A percentile compares a stretch with the other conserved stretches of the same genome.
Evolutionary conservation across 768 basidiomycete species (phyloP).

Genomic region (Nidularia sp.): DNA sequence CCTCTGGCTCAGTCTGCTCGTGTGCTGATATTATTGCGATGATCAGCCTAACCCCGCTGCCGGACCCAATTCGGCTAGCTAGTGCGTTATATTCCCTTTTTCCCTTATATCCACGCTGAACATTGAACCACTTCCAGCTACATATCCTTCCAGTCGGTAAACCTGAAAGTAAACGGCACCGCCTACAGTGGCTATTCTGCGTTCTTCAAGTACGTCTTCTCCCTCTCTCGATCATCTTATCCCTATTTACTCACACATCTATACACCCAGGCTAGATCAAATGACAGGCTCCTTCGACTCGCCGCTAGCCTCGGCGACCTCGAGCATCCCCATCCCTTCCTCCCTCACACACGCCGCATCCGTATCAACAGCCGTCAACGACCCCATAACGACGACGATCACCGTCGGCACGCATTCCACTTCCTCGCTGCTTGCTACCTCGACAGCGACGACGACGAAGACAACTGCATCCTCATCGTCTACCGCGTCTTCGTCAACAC

Average conservation of each 20-base stretch:
- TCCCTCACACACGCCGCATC: conserved; percentile 30
- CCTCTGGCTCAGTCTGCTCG: background rate
- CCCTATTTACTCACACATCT: background rate
- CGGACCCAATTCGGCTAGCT: conserved; percentile 52
- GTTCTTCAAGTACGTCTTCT: conserved; percentile 45
- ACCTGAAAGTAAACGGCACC: conserved; percentile 18
- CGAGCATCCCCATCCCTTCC: conserved; percentile 33
- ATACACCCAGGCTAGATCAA: conserved; percentile 38
- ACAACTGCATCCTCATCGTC: background rate
- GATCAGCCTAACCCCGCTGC: conserved; percentile 49
- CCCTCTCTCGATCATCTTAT: too few relatives aligned
- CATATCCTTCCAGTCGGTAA: conserved; percentile 48
- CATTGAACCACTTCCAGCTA: conserved; percentile 38
- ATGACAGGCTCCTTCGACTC: conserved; percentile 59
- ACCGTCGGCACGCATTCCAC: conserved; percentile 23
- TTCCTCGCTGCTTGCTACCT: conserved; percentile 9
- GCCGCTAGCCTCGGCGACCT: conserved; percentile 46
- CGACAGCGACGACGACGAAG: background rate
- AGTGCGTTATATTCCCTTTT: conserved; percentile 35
- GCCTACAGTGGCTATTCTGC: conserved; percentile 45
- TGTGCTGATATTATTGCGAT: conserved; percentile 1
- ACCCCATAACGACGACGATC: conserved; percentile 32
- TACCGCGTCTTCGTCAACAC: background rate
- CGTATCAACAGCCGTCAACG: conserved; percentile 9
- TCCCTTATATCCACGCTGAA: conserved; percentile 4